Conservation (phyloP, 768 basidiomycete species). For the Panaeolus papilionaceus region DNA sequence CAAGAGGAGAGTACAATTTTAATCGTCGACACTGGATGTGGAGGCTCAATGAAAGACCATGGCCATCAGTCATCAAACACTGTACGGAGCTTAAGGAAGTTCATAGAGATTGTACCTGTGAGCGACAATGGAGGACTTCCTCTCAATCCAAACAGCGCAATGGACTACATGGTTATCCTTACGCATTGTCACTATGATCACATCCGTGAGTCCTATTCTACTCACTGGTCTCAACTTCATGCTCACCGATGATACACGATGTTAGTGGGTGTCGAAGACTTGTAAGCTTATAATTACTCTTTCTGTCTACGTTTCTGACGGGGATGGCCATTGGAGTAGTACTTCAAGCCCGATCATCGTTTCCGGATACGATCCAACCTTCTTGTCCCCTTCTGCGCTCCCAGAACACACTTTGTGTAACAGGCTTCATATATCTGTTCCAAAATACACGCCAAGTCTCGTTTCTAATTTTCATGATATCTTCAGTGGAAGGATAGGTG, state of each 20-base stretch:
- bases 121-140: constrained; percentile 48
- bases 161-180: constrained; percentile 54
- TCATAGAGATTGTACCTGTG: constrained; percentile 53
- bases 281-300: constrained; percentile 34
- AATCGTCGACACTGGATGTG: constrained; percentile 62
- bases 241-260: not conserved
- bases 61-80: constrained; percentile 32
- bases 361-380: constrained; percentile 52
- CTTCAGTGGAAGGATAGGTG: constrained; percentile 27
- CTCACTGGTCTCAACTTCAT: constrained; percentile 24
- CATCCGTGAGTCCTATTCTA: constrained; percentile 48
- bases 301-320: not conserved
- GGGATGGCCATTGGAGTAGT: not conserved
- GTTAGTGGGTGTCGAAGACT: constrained; percentile 53
- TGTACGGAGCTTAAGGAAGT: constrained; percentile 51
- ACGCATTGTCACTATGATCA: constrained; percentile 67
- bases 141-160: constrained; percentile 46
- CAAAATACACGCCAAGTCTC: constrained; percentile 52
- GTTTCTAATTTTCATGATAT: constrained; percentile 48
- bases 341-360: constrained; percentile 42
- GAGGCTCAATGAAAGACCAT: constrained; percentile 48
- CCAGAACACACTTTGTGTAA: constrained; percentile 54
- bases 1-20: constrained; percentile 47
- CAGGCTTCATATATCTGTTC: constrained; percentile 44
- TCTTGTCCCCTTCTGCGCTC: constrained; percentile 46